Evolutionary conservation across 768 basidiomycete species (phyloP).

Genomic region (Calvatia gigantea): DNA sequence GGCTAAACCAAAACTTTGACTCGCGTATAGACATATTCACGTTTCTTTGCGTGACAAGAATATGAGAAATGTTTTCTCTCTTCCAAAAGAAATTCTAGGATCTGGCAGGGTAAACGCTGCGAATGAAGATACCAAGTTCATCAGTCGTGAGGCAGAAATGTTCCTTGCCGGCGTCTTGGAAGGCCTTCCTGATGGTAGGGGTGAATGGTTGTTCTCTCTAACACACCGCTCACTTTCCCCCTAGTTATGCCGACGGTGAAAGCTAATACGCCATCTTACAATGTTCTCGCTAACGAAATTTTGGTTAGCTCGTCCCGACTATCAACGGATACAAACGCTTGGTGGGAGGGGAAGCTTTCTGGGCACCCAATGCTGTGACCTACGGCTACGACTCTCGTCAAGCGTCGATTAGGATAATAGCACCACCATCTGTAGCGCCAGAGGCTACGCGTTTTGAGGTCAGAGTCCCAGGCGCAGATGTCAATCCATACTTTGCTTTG

Average conservation of each 20-base stretch:
- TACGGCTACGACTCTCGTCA: slow-evolving; percentile 96
- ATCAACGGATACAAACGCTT: slow-evolving; percentile 98
- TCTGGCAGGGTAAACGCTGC: slow-evolving; percentile 67
- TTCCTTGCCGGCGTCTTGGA: slow-evolving; percentile 94
- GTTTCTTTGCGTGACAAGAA: slow-evolving; percentile 71
- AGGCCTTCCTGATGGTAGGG: slow-evolving; percentile 84
- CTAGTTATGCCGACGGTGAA: slow-evolving; percentile 80
- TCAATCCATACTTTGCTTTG: slow-evolving; percentile 90
- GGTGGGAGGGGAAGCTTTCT: slow-evolving; percentile 89
- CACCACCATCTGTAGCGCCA: slow-evolving; percentile 82
- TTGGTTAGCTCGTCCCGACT: slow-evolving; percentile 70
- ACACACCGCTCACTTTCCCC: neutral
- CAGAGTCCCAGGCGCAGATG: slow-evolving; percentile 94
- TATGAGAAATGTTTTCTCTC: slow-evolving; percentile 80
- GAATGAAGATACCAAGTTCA: slow-evolving; percentile 77
- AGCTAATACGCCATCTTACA: neutral
- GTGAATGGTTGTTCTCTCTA: neutral
- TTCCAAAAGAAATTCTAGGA: slow-evolving; percentile 55
- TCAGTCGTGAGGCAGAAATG: slow-evolving; percentile 82
- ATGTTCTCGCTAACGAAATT: neutral
- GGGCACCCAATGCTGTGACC: slow-evolving; percentile 90
- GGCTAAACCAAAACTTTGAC: neutral
- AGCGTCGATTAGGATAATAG: slow-evolving; percentile 88
- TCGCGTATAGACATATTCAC: slow-evolving; percentile 71
- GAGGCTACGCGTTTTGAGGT: slow-evolving; percentile 89